Percentiles rank a stretch among this genome's conserved stretches.
Conservation (phyloP, 2,329 filamentous ascomycete genomes). For the Metarhizium anisopliae region DNA sequence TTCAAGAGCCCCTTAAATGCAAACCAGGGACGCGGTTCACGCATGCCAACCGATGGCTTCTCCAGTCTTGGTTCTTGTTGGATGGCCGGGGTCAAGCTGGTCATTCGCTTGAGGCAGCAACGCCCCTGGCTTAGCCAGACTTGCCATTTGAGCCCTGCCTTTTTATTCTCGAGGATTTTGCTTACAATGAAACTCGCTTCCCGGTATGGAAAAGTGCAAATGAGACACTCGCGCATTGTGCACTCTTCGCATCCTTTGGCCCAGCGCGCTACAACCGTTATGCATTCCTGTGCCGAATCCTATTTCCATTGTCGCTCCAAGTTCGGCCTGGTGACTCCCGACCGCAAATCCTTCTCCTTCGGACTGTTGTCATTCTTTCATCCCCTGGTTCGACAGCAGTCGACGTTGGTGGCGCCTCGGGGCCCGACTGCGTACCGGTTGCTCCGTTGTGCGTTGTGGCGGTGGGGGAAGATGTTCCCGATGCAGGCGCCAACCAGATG, state of each 20-base stretch:
- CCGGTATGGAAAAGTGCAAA: not conserved
- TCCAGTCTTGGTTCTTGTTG: not conserved
- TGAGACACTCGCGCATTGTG: too few relatives aligned
- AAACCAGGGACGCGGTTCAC: not conserved
- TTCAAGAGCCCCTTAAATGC: not conserved
- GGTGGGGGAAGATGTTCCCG: not conserved
- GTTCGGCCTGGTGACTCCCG: not conserved
- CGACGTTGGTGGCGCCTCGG: not conserved
- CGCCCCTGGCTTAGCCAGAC: conserved; percentile 1
- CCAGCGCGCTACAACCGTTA: too few relatives aligned
- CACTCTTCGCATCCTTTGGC: too few relatives aligned
- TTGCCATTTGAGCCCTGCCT: not conserved
- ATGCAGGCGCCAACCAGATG: not conserved
- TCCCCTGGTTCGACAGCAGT: not conserved
- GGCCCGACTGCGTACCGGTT: not conserved
- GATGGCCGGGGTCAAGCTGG: not conserved
- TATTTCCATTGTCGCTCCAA: not conserved
- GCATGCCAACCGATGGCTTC: not conserved
- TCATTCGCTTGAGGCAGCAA: not conserved
- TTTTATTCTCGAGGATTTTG: too few relatives aligned
- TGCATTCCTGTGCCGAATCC: not conserved
- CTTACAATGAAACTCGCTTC: not conserved
- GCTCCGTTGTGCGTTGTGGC: not conserved
- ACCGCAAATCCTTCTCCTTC: too few relatives aligned
- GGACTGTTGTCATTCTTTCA: not conserved